Evolutionary conservation across 2,329 filamentous ascomycete species (phyloP).

Genomic region (Dactylellina leptospora): DNA sequence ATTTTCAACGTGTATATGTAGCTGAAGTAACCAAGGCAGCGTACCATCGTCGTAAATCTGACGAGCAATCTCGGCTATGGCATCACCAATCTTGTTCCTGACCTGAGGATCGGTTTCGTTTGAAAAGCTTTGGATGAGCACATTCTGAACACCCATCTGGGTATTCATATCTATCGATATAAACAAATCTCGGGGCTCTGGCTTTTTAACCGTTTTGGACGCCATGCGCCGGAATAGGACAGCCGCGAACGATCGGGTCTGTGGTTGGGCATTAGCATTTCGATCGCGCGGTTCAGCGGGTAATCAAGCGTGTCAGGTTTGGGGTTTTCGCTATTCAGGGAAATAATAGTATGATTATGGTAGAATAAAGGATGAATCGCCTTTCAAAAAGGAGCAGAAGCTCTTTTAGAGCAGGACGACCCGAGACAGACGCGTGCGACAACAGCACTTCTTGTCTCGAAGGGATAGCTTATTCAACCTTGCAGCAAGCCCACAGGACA

Average conservation of each 20-base stretch:
- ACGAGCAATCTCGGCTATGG: conserved; percentile 92
- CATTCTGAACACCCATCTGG: conserved; percentile 54
- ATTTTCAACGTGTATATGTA: not conserved
- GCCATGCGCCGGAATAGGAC: conserved; percentile 95
- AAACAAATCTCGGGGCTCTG: conserved; percentile 78
- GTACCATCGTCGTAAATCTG: conserved; percentile 92
- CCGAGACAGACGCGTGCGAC: not conserved
- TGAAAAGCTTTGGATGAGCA: conserved; percentile 56
- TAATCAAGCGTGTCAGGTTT: too few relatives aligned
- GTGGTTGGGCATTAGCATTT: conserved; percentile 38
- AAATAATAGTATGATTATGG: too few relatives aligned
- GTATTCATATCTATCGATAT: conserved; percentile 71
- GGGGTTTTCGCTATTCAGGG: too few relatives aligned
- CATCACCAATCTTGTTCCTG: conserved; percentile 94
- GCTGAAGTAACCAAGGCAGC: conserved; percentile 58
- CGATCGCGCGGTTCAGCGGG: too few relatives aligned
- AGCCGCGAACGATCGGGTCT: conserved; percentile 90
- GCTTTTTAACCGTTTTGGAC: conserved; percentile 79
- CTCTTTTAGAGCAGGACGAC: too few relatives aligned
- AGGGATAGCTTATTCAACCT: not conserved
- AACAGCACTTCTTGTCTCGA: not conserved
- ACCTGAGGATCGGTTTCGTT: conserved; percentile 76
- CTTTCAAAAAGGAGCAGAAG: too few relatives aligned
- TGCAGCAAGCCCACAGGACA: conserved; percentile 1
- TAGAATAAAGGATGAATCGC: too few relatives aligned